Evolutionary conservation across 345 rosid genomes (phyloP), one percentile per base, ranked within the genome.

Genomic region (Ceriops decandra): DNA sequence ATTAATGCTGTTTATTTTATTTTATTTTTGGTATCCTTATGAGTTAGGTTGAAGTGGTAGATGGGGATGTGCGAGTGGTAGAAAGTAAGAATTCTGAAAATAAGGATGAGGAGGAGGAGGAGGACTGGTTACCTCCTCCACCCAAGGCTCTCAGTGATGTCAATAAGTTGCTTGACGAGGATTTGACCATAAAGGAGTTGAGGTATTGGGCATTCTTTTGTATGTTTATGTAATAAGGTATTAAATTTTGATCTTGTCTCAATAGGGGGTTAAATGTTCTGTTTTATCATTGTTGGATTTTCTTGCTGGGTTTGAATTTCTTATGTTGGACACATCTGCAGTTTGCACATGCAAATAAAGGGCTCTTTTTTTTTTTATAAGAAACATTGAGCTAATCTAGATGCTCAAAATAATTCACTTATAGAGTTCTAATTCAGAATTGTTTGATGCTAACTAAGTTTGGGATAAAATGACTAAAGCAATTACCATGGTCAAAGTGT

Each of bases 121-220:
- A 90, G 6, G 96, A 90, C 73, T 90, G 91, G 93, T 73, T 90
- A 70, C 83, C 82, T 80, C 89, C 91, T 47, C 90, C 91, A 0
- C 91, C 93, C 5, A 79, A 82, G 70, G 77, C 76, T 74, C 46
- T 69, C 24, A 32, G 68, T 4, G 66, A 80, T 19, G 62, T 42
- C 59, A 63, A 17, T 36, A 78, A 78, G 52, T 69, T 57, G 49
- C 62, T 80, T 2, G 70, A 31, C 74, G 96, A 86, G 80, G 83
- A 86, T 75, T 78, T 91, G 1, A 82, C 88, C 20, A 76, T 90
- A 52, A 87, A 80, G 75, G 86, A 82, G 60, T 74, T 90, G 78
- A 90, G 96, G 96, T 87, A 83, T 15, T 13, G 49, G 15, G 49
- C 49, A 0, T 42, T 42, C 49, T 11, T 3, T 13, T 42, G 19